Percentiles rank a stretch among this genome's conserved stretches.
phyloP scores from a whole-genome alignment of 176 grass and related monocot genomes.

The Aegilops umbellulata region DNA sequence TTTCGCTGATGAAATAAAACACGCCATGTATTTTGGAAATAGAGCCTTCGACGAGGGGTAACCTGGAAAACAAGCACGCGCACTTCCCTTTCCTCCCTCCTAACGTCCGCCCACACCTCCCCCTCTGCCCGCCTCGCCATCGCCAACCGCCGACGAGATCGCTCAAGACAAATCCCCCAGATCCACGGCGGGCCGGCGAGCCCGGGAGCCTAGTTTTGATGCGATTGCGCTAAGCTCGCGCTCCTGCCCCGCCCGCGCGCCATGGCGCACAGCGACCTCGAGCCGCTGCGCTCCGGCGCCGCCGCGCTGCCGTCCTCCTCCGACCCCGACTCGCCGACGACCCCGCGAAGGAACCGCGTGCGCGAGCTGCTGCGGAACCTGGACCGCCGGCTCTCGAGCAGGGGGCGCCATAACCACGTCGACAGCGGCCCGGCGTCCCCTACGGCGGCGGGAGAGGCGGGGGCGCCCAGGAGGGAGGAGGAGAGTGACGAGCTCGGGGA shows the following conservation, averaged over 20 bases:
- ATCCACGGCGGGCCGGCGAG: constrained; percentile 10
- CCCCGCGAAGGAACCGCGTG: constrained; percentile 39
- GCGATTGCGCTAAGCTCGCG: constrained; percentile 16
- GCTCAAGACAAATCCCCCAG: neutral
- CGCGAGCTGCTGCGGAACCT: constrained; percentile 48
- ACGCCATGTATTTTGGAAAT: neutral
- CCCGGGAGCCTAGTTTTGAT: neutral
- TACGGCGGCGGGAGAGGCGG: neutral
- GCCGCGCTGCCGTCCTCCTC: constrained; percentile 42
- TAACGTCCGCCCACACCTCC: neutral
- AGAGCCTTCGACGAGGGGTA: neutral
- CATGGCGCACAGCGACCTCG: constrained; percentile 70
- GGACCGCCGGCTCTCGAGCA: constrained; percentile 50
- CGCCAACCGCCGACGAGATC: constrained; percentile 47
- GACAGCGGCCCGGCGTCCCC: neutral
- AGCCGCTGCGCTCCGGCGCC: constrained; percentile 35
- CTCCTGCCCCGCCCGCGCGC: neutral
- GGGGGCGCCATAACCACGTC: constrained; percentile 15
- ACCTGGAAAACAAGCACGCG: constrained; percentile 12
- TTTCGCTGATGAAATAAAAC: too few species aligned
- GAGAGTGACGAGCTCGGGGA: constrained; percentile 72
- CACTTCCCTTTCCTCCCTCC: constrained; percentile 14
- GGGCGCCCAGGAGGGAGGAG: constrained; percentile 40
- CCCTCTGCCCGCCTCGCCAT: constrained; percentile 21
- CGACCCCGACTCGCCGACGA: constrained; percentile 36